Evolutionary conservation across 371 early-diverging fungal species (phyloP).

Genomic region (Globomyces sp.): DNA sequence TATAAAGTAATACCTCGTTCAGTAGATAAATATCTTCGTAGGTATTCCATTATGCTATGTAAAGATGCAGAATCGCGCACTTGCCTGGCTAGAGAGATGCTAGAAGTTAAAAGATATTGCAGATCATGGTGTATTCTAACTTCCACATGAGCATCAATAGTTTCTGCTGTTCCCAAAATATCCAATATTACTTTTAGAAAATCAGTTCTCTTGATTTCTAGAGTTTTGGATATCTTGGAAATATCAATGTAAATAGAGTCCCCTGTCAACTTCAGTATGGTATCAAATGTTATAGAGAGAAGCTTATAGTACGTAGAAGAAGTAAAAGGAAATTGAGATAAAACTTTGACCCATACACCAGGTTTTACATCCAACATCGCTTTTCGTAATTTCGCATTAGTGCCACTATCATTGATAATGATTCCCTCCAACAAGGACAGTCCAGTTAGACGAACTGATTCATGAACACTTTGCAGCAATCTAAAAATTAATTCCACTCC

Average conservation of each 20-base stretch:
- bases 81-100: no score
- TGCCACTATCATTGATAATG: not conserved
- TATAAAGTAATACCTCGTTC: no score
- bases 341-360: not conserved
- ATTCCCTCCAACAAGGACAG: not conserved
- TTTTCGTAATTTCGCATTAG: not conserved
- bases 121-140: not conserved
- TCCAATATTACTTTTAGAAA: not conserved
- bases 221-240: not conserved
- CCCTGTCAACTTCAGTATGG: no score
- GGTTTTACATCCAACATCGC: not conserved
- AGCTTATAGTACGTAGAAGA: not conserved
- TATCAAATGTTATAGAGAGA: not conserved
- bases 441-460: not conserved
- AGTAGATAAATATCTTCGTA: no score
- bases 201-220: not conserved
- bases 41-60: no score
- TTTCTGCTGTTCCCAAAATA: not conserved
- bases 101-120: no score
- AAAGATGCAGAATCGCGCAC: no score
- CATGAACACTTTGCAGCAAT: not conserved
- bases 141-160: not conserved
- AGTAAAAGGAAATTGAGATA: not conserved
- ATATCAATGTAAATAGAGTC: no score
- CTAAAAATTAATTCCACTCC: not conserved